A percentile compares a stretch with the other conserved stretches of the same genome.
phyloP scores from a whole-genome alignment of 371 early-diverging fungal species.

The Capniomyces stellatus region DNA sequence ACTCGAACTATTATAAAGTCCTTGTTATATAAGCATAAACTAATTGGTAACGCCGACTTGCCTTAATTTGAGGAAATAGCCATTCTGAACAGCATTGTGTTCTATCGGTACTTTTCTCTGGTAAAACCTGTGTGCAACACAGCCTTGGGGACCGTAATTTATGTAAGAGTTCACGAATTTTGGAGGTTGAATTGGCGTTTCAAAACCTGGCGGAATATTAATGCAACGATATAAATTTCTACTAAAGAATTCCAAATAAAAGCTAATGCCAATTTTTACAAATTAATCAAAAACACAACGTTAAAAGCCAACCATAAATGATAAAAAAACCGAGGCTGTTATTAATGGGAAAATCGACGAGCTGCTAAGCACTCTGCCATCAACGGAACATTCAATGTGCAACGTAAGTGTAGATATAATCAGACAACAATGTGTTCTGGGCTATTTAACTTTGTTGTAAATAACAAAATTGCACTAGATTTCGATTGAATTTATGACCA shows the following conservation, averaged over 20 bases:
- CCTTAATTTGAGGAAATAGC: slow-evolving; percentile 23
- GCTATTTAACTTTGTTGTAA: neutral
- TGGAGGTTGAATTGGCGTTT: neutral
- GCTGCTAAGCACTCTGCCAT: slow-evolving; percentile 28
- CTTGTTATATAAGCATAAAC: neutral
- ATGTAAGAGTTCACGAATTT: slow-evolving; percentile 6
- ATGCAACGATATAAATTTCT: slow-evolving; percentile 16
- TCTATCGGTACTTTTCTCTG: slow-evolving; percentile 59
- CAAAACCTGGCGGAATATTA: neutral
- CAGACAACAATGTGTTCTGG: slow-evolving; percentile 20
- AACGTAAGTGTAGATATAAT: neutral
- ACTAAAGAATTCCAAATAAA: slow-evolving; percentile 15
- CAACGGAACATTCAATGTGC: slow-evolving; percentile 4
- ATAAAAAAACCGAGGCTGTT: slow-evolving; percentile 24
- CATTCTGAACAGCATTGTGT: slow-evolving; percentile 65
- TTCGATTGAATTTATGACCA: slow-evolving; percentile 59
- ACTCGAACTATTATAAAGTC: neutral
- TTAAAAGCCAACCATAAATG: slow-evolving; percentile 30
- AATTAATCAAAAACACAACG: too few species aligned
- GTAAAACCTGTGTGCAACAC: slow-evolving; percentile 53
- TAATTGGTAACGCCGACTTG: neutral
- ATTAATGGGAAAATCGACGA: slow-evolving; percentile 36
- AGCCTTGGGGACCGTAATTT: slow-evolving; percentile 39
- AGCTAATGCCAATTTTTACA: too few species aligned
- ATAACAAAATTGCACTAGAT: slow-evolving; percentile 16